Evolutionary conservation across 177 flowering plant genomes (phyloP), one percentile per base, ranked within the genome.

Genomic region (Vitis hybrid): DNA sequence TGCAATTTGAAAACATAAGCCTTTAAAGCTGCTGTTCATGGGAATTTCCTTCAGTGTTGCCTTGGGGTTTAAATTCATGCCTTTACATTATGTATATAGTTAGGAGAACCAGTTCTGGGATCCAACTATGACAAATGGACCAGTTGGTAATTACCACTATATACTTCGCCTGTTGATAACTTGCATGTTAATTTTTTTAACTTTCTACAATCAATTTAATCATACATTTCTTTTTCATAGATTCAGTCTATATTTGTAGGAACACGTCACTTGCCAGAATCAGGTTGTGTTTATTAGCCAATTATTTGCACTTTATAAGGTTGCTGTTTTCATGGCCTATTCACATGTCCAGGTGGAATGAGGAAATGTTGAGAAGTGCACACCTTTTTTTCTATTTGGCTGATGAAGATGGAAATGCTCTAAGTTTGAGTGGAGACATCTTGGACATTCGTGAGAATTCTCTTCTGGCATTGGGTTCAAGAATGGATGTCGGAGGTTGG

Each of bases 311-410:
- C 7, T 62, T 49, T 33, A n/a, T 55, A 33, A 10, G 6, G 5
- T 21, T 66, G 31, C 5, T 14, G 13, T 72, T 73, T 16, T 59
- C 70, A 51, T 74, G 69, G 57, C 66, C 15, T 15, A 59, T 71
- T 74, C 22, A 26, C 86, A 83, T 86, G 61, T 77, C 83, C 60
- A 63, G 60, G 56, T 56, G 68, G 72, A 77, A 80, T 74, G 88
- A 84, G 11, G 89, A 87, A 66, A 64, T 74, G 64, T 64, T 19
- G 88, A 72, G 76, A 56, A 77, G 18, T 71, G 88, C 73, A 21
- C 95, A 95, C 80, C 80, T 93, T 58, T 95, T 93, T 82, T 95
- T 95, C 82, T 95, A 95, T 76, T 66, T 93, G 84, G 97, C 93
- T 56, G 98, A 93, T 86, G 99, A 95, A 81, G 89, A 73, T 72